Conservation (phyloP, 306 rosid species). For the Arachis hypogaea region DNA sequence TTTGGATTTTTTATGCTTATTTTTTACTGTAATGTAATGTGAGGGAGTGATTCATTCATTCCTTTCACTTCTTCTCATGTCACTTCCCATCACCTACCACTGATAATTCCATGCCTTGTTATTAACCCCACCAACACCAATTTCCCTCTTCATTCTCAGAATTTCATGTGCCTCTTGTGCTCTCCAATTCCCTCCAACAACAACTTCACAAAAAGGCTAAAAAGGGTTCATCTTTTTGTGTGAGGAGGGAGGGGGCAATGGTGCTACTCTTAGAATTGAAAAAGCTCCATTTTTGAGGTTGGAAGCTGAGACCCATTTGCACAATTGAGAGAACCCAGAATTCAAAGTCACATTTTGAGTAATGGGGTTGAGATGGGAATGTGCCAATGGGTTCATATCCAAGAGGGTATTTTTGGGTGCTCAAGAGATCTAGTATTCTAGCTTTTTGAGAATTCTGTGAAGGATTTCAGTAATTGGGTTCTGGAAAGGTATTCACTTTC, state of each 20-base stretch:
- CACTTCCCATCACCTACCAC: conserved; percentile 68
- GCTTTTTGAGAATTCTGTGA: conserved; percentile 27
- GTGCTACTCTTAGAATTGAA: conserved; percentile 2
- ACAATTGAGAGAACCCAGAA: conserved; percentile 46
- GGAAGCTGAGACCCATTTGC: conserved; percentile 39
- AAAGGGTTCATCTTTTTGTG: conserved; percentile 19
- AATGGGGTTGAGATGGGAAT: conserved; percentile 47
- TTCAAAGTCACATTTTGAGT: conserved; percentile 43
- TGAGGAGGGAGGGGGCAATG: conserved; percentile 21
- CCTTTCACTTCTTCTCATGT: conserved; percentile 12
- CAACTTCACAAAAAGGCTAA: background rate
- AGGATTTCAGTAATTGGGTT: conserved; percentile 29
- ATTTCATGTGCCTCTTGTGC: conserved; percentile 46
- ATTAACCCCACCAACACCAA: conserved; percentile 55
- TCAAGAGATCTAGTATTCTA: conserved; percentile 51
- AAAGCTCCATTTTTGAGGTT: conserved; percentile 42
- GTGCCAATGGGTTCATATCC: conserved; percentile 36
- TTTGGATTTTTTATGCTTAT: conserved; percentile 57
- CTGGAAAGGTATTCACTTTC: conserved; percentile 39
- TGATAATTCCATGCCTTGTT: conserved; percentile 75
- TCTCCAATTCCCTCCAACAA: conserved; percentile 50
- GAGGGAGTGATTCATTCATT: conserved; percentile 22
- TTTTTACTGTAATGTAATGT: conserved; percentile 58
- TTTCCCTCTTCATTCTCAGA: conserved; percentile 36
- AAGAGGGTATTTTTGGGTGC: conserved; percentile 32